Base-by-base conservation (phyloP, 1,284 basidiomycete genomes). In the Ceratobasidium sp. region DNA sequence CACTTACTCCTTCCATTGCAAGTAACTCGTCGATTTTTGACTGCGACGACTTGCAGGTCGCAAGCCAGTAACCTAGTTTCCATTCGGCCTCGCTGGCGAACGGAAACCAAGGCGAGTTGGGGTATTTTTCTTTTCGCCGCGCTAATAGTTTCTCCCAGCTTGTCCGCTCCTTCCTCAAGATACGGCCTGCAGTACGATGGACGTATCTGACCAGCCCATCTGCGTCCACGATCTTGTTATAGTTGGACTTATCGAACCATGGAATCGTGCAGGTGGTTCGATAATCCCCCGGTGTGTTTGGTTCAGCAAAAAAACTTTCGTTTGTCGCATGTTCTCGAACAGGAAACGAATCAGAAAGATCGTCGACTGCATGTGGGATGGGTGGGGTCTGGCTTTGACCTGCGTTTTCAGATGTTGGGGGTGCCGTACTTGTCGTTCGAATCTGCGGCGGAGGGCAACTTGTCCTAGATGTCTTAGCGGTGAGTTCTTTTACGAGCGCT, bases 21-120 rank as follows among this genome's bases (percentile, higher is more conserved):
- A 66, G 39, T 13, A 66, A 66, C n/a, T 66, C 63, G 7, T 66
- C 20, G 63, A 66, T 66, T 66, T 66, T 66, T 44, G 40, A 66
- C 39, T 66, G 63, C 33, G 63, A 66, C 9, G 33, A 39, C 63
- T 66, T 66, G 40, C 63, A 66, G 33, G 40, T 66, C 20, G 63
- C 63, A 6, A 66, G 33, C 63, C 63, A 66, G 40, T 66, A 44
- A 13, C 4, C 63, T 39, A 66, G 18, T n/a, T 42, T 66, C 63
- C 63, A 66, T n/a, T 66, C 28, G 0, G 28, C 28, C 58, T 61
- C n/a, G 58, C 58, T 61, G 3, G 58, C 28, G 28, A 61, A 61
- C 1, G 58, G 58, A 23, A 10, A 23, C 58, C 58, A 61, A 61
- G 58, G 58, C 23, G 39, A 20, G 12, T 51, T 51, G 3, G 49